These are phyloP conservation scores for Jacaranda mimosifolia DNA, from an alignment of 257 asterid genomes.

Conservation along the genomic window DNA sequence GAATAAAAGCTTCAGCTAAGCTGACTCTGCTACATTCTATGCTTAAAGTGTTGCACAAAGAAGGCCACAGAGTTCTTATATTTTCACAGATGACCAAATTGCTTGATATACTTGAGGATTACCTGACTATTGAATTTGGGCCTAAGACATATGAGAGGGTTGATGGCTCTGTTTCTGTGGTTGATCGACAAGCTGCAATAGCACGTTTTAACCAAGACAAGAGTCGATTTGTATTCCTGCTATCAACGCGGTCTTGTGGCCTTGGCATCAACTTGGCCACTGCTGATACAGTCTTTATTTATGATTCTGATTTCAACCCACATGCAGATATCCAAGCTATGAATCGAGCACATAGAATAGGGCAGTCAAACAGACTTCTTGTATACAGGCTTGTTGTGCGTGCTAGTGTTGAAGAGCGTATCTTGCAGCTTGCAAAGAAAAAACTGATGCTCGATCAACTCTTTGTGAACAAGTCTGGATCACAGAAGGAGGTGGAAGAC, in stretches of 20 bases:
- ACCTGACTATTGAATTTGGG: slow-evolving; percentile 88
- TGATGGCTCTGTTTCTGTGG: slow-evolving; percentile 94
- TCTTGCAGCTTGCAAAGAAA: slow-evolving; percentile 97
- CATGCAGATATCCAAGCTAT: slow-evolving; percentile 99
- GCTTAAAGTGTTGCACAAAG: slow-evolving; percentile 83
- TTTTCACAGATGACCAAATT: slow-evolving; percentile 98
- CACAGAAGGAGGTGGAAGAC: slow-evolving; percentile 96
- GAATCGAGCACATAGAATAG: slow-evolving; percentile 98
- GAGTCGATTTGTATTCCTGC: slow-evolving; percentile 90
- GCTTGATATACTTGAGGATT: slow-evolving; percentile 96
- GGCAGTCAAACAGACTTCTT: slow-evolving; percentile 92
- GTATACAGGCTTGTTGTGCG: slow-evolving; percentile 98
- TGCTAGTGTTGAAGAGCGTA: slow-evolving; percentile 99
- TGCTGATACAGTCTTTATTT: slow-evolving; percentile 96
- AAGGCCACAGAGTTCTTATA: slow-evolving; percentile 93
- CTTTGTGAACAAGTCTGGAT: slow-evolving; percentile 92
- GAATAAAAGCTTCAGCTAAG: slow-evolving; percentile 98
- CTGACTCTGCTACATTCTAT: slow-evolving; percentile 92
- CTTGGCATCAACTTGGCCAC: slow-evolving; percentile 99
- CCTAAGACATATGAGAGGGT: slow-evolving; percentile 94
- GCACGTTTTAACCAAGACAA: slow-evolving; percentile 94
- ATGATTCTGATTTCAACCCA: slow-evolving; percentile 98
- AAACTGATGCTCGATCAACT: slow-evolving; percentile 98
- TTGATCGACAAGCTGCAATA: slow-evolving; percentile 92
- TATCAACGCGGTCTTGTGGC: slow-evolving; percentile 98